phyloP scores from a whole-genome alignment of 805 yeast genomes.

The Wickerhamiella siamensis region DNA sequence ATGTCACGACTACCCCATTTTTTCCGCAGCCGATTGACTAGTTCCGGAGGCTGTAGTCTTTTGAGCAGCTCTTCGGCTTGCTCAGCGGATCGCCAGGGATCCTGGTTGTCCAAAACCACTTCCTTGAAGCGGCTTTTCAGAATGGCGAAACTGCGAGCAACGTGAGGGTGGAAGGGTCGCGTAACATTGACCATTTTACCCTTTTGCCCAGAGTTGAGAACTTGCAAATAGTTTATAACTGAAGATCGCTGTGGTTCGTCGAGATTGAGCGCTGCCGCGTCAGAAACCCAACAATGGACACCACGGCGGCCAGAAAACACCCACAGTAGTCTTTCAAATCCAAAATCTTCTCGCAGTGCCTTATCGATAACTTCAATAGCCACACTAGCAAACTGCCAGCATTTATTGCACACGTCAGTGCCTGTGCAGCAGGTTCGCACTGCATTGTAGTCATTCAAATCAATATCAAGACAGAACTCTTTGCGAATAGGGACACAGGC shows the following conservation, averaged over 20 bases:
- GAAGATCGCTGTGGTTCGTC: constrained; percentile 65
- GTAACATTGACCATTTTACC: constrained; percentile 38
- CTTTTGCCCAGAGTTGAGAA: constrained; percentile 34
- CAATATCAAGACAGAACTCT: constrained; percentile 91
- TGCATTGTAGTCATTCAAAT: constrained; percentile 91
- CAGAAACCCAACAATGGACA: constrained; percentile 97
- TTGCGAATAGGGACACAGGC: constrained; percentile 71
- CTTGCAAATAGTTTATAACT: constrained; percentile 71
- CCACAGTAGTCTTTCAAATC: constrained; percentile 77
- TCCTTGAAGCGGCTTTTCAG: constrained; percentile 49
- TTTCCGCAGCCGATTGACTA: constrained; percentile 32
- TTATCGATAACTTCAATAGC: constrained; percentile 63
- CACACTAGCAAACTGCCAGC: constrained; percentile 85
- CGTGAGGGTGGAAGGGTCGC: constrained; percentile 82
- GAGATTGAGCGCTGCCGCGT: constrained; percentile 57
- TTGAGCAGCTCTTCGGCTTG: constrained; percentile 40
- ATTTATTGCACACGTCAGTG: constrained; percentile 69
- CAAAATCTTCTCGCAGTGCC: constrained; percentile 76
- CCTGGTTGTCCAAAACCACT: constrained; percentile 63
- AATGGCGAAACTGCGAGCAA: constrained; percentile 54
- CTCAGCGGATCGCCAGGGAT: constrained; percentile 37
- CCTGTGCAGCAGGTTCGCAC: constrained; percentile 86
- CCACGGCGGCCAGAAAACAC: constrained; percentile 98
- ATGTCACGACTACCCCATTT: constrained; percentile 45
- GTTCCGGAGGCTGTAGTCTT: constrained; percentile 30